A percentile compares a stretch with the other conserved stretches of the same genome.
Conservation (phyloP, 108 stramenopile species). For the Cyclotella cryptica region DNA sequence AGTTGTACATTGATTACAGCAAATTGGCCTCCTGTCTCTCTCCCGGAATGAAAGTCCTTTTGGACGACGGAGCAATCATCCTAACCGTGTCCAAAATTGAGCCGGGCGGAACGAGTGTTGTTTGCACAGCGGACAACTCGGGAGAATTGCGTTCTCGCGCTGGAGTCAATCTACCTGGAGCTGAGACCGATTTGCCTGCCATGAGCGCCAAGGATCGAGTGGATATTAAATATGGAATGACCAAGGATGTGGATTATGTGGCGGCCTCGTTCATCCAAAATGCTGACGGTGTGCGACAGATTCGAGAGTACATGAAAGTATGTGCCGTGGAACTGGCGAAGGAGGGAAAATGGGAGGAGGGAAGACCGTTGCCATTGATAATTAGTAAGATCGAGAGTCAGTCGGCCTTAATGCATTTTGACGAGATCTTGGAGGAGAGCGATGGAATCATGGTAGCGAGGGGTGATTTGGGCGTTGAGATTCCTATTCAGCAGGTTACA, state of each 20-base stretch:
- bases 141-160: constrained; percentile 91
- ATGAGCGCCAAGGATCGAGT: constrained; percentile 89
- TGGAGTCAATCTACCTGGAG: constrained; percentile 98
- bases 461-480: constrained; percentile 93
- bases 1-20: constrained; percentile 85
- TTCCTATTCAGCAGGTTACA: constrained; percentile 93
- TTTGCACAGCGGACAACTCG: constrained; percentile 78
- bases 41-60: constrained; percentile 91
- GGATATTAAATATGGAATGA: constrained; percentile 90
- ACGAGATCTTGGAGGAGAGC: constrained; percentile 85
- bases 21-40: constrained; percentile 61
- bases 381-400: constrained; percentile 90
- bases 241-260: constrained; percentile 91
- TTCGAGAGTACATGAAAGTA: constrained; percentile 78
- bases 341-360: constrained; percentile 56
- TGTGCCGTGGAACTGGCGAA: constrained; percentile 74
- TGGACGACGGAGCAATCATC: constrained; percentile 95
- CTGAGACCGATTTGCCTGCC: constrained; percentile 88
- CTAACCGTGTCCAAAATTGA: constrained; percentile 83
- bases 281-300: constrained; percentile 85
- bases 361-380: constrained; percentile 73
- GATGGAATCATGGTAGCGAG: constrained; percentile 90
- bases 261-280: constrained; percentile 92
- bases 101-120: constrained; percentile 58
- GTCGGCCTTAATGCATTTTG: constrained; percentile 86